These are phyloP conservation scores for Venturia carpophila DNA, from an alignment of 2,329 filamentous ascomycete species.

Conservation along the genomic window DNA sequence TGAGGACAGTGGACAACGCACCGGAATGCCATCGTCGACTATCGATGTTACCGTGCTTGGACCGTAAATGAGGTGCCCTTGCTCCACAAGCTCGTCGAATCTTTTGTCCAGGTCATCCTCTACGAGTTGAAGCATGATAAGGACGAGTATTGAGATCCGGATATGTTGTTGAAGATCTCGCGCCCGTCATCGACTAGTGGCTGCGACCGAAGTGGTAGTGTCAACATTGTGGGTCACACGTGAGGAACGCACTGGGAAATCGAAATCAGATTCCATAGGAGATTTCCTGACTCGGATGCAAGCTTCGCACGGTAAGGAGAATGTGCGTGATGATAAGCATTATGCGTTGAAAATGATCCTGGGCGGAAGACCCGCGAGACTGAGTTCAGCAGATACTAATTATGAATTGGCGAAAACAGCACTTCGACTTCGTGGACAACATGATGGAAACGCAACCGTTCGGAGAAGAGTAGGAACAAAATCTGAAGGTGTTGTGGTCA, in stretches of 20 bases:
- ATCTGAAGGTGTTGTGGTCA: no score
- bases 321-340: no score
- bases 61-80: conserved; percentile 4
- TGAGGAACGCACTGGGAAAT: not conserved
- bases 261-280: no score
- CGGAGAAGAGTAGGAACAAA: no score
- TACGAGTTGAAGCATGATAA: not conserved
- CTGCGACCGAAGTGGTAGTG: not conserved
- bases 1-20: not conserved
- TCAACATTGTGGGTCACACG: not conserved
- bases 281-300: no score
- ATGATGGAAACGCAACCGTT: no score
- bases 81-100: conserved; percentile 11
- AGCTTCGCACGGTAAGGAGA: no score
- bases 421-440: no score
- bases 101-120: conserved; percentile 6
- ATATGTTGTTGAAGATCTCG: not conserved
- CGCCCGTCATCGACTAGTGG: not conserved
- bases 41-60: not conserved
- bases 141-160: not conserved
- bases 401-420: no score
- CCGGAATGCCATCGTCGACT: conserved; percentile 12
- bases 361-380: no score
- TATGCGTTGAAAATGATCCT: no score
- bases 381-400: no score